These are phyloP conservation scores for Heliocybe sulcata DNA, from an alignment of 1,284 basidiomycete species.

Conservation along the genomic window DNA sequence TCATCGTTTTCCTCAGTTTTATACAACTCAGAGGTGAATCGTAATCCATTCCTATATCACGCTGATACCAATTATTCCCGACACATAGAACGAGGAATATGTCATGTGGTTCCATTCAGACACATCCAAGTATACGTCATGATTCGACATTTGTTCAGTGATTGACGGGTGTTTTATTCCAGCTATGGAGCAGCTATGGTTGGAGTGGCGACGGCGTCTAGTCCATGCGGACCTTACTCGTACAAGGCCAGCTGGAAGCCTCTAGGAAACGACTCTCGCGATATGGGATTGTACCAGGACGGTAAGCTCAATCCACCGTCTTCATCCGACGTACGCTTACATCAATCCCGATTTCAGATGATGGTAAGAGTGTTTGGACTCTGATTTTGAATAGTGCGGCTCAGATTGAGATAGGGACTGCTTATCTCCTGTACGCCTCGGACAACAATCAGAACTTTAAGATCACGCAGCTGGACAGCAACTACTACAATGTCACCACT, in stretches of 20 bases:
- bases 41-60: background rate
- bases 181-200: conserved; percentile 60
- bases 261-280: conserved; percentile 51
- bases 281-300: conserved; percentile 53
- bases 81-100: conserved; percentile 46
- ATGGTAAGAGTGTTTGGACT: background rate
- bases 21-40: conserved; percentile 41
- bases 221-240: conserved; percentile 54
- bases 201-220: conserved; percentile 50
- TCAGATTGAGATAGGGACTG: conserved; percentile 18
- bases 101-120: conserved; percentile 73
- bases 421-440: conserved; percentile 57
- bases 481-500: conserved; percentile 51
- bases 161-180: conserved; percentile 4
- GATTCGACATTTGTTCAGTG: no score
- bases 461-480: conserved; percentile 45
- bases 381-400: no score
- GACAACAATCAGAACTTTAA: conserved; percentile 69
- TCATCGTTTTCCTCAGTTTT: conserved; percentile 28
- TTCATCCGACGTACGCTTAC: background rate
- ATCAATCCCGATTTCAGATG: background rate
- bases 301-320: conserved; percentile 22
- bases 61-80: background rate
- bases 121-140: conserved; percentile 53
- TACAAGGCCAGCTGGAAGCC: conserved; percentile 51